Percentiles rank a stretch among this genome's conserved stretches.
phyloP scores from a whole-genome alignment of 768 basidiomycete species.

The Boletellus ananas region DNA sequence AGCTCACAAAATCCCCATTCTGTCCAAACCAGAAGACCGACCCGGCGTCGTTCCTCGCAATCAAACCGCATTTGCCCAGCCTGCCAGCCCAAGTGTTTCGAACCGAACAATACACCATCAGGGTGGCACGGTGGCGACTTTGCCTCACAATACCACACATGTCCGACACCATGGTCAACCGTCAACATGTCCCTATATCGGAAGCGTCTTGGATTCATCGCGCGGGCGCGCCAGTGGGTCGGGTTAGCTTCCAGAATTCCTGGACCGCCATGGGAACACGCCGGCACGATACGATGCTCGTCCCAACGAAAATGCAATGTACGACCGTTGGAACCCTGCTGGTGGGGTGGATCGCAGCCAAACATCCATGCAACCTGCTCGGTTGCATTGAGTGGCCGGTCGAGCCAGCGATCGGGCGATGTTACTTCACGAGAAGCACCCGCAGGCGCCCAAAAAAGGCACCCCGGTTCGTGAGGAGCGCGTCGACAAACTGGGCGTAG shows the following conservation, averaged over 20 bases:
- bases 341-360: not conserved
- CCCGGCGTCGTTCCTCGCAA: not conserved
- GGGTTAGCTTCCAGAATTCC: not conserved
- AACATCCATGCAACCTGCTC: not conserved
- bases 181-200: not conserved
- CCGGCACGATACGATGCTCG: not conserved
- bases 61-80: conserved; percentile 4
- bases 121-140: not conserved
- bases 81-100: not conserved
- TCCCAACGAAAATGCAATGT: not conserved
- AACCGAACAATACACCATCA: conserved; percentile 1
- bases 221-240: not conserved
- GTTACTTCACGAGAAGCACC: not conserved
- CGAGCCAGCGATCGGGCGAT: conserved; percentile 1
- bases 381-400: conserved; percentile 8
- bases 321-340: not conserved
- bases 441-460: conserved; percentile 10
- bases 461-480: conserved; percentile 30
- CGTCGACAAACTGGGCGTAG: conserved; percentile 10
- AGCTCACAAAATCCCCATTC: not conserved
- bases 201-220: not conserved
- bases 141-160: not conserved
- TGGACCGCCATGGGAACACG: conserved; percentile 17
- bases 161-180: not conserved
- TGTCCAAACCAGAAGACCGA: not conserved